These are phyloP conservation scores for Aureobasidium melanogenum DNA, from an alignment of 2,329 filamentous ascomycete species.

Conservation along the genomic window DNA sequence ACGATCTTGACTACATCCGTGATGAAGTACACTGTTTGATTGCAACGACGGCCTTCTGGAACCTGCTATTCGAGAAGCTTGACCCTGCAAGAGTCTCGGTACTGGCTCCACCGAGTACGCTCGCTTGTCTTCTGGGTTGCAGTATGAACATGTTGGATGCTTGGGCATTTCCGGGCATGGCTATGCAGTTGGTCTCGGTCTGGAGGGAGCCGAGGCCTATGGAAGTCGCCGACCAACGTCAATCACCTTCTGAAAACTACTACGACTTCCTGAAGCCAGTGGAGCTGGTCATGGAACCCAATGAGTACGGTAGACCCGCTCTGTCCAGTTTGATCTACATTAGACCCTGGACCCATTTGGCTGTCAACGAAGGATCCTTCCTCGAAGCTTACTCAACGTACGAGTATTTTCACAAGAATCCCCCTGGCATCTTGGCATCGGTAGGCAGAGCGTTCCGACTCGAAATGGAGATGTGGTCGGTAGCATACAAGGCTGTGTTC, in stretches of 20 bases:
- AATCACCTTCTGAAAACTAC: neutral
- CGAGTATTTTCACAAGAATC: constrained; percentile 58
- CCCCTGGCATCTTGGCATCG: constrained; percentile 45
- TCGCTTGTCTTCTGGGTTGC: constrained; percentile 53
- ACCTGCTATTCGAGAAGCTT: constrained; percentile 15
- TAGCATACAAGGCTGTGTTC: constrained; percentile 55
- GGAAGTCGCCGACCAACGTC: neutral
- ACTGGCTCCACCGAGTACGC: constrained; percentile 50
- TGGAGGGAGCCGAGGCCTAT: neutral
- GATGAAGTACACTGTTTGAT: constrained; percentile 10
- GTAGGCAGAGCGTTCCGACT: constrained; percentile 40
- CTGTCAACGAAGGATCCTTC: constrained; percentile 68
- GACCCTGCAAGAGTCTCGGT: constrained; percentile 29
- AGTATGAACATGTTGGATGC: constrained; percentile 42
- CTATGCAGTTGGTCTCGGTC: constrained; percentile 23
- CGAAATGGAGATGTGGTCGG: constrained; percentile 12
- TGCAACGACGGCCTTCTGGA: constrained; percentile 5
- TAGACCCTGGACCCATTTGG: constrained; percentile 56
- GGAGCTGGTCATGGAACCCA: neutral
- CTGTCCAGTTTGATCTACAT: constrained; percentile 42
- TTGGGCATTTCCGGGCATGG: constrained; percentile 25
- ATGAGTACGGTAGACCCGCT: constrained; percentile 1
- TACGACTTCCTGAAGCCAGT: neutral
- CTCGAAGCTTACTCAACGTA: constrained; percentile 62
- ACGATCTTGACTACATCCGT: neutral